phyloP scores from a whole-genome alignment of 805 yeast genomes.

The Debaryomyces castellii region DNA sequence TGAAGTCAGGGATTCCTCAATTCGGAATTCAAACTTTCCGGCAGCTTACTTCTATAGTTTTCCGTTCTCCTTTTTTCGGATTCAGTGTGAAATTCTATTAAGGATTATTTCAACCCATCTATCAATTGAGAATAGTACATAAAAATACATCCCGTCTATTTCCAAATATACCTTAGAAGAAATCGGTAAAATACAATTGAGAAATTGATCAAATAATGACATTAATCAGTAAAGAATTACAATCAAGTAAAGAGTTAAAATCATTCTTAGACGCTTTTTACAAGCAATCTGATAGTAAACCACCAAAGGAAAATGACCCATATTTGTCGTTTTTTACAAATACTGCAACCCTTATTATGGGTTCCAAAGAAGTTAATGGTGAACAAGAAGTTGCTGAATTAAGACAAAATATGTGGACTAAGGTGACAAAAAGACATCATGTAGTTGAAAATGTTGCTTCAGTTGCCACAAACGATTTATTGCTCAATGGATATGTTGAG shows the following conservation, averaged over 20 bases:
- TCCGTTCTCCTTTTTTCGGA: too few relatives aligned
- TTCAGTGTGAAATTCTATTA: too few relatives aligned
- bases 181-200: too few relatives aligned
- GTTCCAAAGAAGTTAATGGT: slow-evolving; percentile 6
- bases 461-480: slow-evolving; percentile 2
- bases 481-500: slow-evolving; percentile 12
- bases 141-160: too few relatives aligned
- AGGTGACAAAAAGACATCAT: slow-evolving; percentile 12
- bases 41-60: too few relatives aligned
- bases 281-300: slow-evolving; percentile 9
- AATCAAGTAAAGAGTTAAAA: background rate
- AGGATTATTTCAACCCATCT: too few relatives aligned
- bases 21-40: too few relatives aligned
- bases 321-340: slow-evolving; percentile 8
- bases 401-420: slow-evolving; percentile 12
- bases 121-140: too few relatives aligned
- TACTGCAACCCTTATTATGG: slow-evolving; percentile 9
- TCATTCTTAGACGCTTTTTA: slow-evolving; percentile 4
- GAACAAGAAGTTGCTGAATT: slow-evolving; percentile 5
- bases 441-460: slow-evolving; percentile 9
- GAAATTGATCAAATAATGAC: too few relatives aligned
- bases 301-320: slow-evolving; percentile 10
- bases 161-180: too few relatives aligned
- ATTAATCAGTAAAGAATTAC: background rate
- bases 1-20: too few relatives aligned